phyloP scores from a whole-genome alignment of 164 flowering plant species.

The Protea cynaroides region DNA sequence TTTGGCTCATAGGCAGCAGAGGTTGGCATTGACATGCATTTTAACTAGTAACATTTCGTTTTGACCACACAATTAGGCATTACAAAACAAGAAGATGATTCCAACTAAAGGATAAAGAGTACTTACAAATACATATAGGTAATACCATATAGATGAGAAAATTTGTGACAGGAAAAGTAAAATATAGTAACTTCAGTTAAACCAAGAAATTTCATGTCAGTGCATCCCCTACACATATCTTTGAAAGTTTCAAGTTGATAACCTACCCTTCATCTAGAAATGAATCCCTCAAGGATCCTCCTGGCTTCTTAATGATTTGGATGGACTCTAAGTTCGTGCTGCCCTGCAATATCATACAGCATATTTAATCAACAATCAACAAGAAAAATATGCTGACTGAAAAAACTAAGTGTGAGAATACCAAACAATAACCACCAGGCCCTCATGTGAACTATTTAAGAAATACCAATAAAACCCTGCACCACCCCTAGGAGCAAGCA shows the following conservation, averaged over 20 bases:
- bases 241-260: not conserved
- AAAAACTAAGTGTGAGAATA: not conserved
- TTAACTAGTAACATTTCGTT: no score
- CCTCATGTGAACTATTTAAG: not conserved
- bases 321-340: constrained; percentile 95
- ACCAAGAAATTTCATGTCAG: no score
- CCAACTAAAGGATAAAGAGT: no score
- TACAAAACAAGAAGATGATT: no score
- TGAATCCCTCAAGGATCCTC: constrained; percentile 90
- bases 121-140: no score
- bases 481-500: not conserved
- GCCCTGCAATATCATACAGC: constrained; percentile 48
- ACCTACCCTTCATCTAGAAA: constrained; percentile 95
- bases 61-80: no score
- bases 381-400: not conserved
- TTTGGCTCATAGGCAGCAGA: no score
- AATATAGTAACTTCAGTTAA: no score
- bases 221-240: not conserved
- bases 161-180: no score
- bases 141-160: no score
- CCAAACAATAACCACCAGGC: no score
- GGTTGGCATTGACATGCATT: no score
- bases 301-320: constrained; percentile 97
- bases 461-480: not conserved
- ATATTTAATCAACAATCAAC: constrained; percentile 3